These are phyloP conservation scores for Trichosanthes cucumerina DNA, from an alignment of 306 rosid genomes.

Conservation along the genomic window DNA sequence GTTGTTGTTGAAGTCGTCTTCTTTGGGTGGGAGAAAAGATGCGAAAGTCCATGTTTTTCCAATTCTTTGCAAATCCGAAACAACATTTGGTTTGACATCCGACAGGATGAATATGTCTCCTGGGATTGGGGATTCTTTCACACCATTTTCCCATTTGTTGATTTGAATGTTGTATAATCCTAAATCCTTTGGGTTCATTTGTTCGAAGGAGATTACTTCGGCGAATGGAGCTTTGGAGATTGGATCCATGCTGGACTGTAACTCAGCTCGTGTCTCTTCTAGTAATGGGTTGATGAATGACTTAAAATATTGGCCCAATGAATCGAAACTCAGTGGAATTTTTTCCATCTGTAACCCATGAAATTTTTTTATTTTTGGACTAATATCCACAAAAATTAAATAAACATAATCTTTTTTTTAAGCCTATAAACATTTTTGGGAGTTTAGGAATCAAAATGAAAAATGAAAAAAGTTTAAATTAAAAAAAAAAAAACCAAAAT, in stretches of 20 bases:
- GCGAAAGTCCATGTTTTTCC: neutral
- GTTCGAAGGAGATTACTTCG: conserved; percentile 10
- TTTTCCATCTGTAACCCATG: conserved; percentile 22
- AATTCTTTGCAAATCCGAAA: neutral
- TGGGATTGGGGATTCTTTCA: neutral
- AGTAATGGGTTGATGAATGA: conserved; percentile 44
- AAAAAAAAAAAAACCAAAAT: neutral
- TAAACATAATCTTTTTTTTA: no score
- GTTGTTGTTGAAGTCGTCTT: neutral
- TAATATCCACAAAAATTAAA: conserved; percentile 8
- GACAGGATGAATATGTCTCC: neutral
- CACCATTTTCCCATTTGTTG: neutral
- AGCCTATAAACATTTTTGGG: conserved; percentile 16
- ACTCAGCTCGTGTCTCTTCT: conserved; percentile 55
- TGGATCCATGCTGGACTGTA: conserved; percentile 41
- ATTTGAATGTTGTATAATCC: neutral
- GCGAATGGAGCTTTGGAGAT: conserved; percentile 40
- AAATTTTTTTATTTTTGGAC: conserved; percentile 16
- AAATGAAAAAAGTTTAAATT: conserved; percentile 36
- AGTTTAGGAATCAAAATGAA: neutral
- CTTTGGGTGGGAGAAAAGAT: neutral
- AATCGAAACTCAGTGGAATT: conserved; percentile 33
- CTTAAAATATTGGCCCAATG: conserved; percentile 27
- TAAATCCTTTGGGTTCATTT: neutral
- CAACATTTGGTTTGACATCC: neutral